These are phyloP conservation scores for Rhodamnia rubescens DNA, from an alignment of 345 rosid species.

Conservation along the genomic window DNA sequence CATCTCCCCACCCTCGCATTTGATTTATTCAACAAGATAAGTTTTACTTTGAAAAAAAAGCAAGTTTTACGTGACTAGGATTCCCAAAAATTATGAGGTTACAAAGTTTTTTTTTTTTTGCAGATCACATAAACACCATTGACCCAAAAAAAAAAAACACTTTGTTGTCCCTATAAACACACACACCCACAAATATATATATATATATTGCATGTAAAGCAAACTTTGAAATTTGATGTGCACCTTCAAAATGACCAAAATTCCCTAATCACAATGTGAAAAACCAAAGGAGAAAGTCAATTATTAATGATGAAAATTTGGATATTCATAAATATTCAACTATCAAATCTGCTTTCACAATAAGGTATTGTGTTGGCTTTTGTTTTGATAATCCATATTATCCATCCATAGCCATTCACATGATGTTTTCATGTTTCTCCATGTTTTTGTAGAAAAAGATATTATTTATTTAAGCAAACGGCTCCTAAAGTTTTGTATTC, in stretches of 20 bases:
- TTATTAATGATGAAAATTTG: not conserved
- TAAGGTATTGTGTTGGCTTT: not conserved
- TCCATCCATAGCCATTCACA: not conserved
- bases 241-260: not conserved
- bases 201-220: not conserved
- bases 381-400: not conserved
- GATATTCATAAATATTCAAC: not conserved
- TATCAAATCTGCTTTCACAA: not conserved
- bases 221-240: not conserved
- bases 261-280: not conserved
- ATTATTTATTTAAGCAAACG: not conserved
- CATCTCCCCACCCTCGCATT: not conserved
- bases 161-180: too few species aligned
- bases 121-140: not conserved
- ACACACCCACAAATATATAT: too few species aligned
- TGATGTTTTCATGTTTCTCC: not conserved
- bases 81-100: not conserved
- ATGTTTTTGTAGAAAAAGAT: not conserved
- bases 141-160: too few species aligned
- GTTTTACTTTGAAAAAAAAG: too few species aligned
- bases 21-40: not conserved
- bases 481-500: not conserved
- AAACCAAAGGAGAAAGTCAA: not conserved
- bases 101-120: not conserved
- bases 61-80: not conserved